phyloP scores from a whole-genome alignment of 306 rosid species.

The Malus fusca region DNA sequence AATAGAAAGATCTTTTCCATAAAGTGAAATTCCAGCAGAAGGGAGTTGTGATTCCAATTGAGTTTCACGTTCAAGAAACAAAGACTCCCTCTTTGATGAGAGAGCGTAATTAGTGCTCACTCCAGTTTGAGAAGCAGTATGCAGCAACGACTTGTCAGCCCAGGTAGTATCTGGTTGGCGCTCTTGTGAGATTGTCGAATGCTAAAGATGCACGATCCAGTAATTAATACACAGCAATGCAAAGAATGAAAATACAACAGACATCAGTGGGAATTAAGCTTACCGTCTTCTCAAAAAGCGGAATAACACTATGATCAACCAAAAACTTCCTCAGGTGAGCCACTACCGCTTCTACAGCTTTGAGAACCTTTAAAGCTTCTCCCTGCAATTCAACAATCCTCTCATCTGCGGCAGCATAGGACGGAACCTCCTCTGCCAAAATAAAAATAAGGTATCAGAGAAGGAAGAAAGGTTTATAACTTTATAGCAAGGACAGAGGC shows the following conservation, averaged over 20 bases:
- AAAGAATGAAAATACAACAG: background rate
- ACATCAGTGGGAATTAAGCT: slow-evolving; percentile 23
- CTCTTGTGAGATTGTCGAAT: slow-evolving; percentile 61
- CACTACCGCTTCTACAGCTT: slow-evolving; percentile 79
- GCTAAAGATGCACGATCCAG: slow-evolving; percentile 30
- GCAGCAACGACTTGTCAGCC: slow-evolving; percentile 57
- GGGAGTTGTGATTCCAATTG: slow-evolving; percentile 65
- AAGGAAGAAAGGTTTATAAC: background rate
- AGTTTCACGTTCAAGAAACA: slow-evolving; percentile 57
- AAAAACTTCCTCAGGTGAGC: slow-evolving; percentile 89
- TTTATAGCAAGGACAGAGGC: slow-evolving; percentile 1
- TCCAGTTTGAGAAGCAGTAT: slow-evolving; percentile 55
- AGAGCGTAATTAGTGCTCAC: slow-evolving; percentile 38
- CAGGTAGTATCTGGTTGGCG: slow-evolving; percentile 48
- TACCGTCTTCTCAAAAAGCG: slow-evolving; percentile 89
- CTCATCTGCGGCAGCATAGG: slow-evolving; percentile 81
- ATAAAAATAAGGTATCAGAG: slow-evolving; percentile 12
- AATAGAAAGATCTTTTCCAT: slow-evolving; percentile 60
- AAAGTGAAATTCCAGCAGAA: slow-evolving; percentile 57
- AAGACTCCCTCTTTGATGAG: slow-evolving; percentile 59
- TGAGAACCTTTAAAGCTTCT: slow-evolving; percentile 78
- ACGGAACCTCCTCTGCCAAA: slow-evolving; percentile 75
- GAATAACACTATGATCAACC: slow-evolving; percentile 94
- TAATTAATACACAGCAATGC: slow-evolving; percentile 1
- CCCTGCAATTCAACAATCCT: slow-evolving; percentile 94